Evolutionary conservation across 257 asterid genomes (phyloP).

Genomic region (Mentha longifolia): DNA sequence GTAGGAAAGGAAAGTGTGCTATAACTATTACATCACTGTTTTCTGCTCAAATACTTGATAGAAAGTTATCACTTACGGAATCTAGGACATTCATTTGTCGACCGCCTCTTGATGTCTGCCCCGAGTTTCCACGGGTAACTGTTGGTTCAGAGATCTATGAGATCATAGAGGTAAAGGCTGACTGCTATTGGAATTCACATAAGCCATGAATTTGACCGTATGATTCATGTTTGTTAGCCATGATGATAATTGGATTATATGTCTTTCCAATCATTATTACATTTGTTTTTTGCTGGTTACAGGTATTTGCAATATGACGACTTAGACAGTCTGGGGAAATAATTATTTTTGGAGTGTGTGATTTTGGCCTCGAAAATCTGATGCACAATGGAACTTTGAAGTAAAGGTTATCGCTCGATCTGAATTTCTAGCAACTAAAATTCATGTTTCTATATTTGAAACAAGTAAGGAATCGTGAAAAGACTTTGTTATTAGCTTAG

Average conservation of each 20-base stretch:
- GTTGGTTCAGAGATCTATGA: constrained; percentile 31
- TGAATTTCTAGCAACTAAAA: constrained; percentile 4
- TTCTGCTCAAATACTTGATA: constrained; percentile 9
- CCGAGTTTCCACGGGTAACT: constrained; percentile 56
- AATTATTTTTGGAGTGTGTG: neutral
- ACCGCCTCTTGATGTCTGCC: constrained; percentile 55
- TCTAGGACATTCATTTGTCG: constrained; percentile 53
- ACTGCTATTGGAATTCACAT: neutral
- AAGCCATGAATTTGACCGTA: neutral
- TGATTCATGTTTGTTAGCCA: neutral
- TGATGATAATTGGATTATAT: neutral
- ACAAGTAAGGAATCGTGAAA: neutral
- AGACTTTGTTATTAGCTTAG: neutral
- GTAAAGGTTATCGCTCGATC: neutral
- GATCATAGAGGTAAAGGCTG: constrained; percentile 19
- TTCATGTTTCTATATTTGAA: constrained; percentile 1
- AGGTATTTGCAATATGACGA: neutral
- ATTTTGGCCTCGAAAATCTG: constrained; percentile 9
- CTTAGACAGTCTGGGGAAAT: neutral
- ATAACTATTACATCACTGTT: neutral
- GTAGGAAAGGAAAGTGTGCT: constrained; percentile 25
- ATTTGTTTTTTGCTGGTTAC: neutral
- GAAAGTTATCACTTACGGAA: constrained; percentile 56
- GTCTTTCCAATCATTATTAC: neutral
- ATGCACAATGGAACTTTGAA: neutral